Evolutionary conservation across 805 yeast genomes (phyloP), one percentile per base, ranked within the genome.

Genomic region (Candida chilensis): DNA sequence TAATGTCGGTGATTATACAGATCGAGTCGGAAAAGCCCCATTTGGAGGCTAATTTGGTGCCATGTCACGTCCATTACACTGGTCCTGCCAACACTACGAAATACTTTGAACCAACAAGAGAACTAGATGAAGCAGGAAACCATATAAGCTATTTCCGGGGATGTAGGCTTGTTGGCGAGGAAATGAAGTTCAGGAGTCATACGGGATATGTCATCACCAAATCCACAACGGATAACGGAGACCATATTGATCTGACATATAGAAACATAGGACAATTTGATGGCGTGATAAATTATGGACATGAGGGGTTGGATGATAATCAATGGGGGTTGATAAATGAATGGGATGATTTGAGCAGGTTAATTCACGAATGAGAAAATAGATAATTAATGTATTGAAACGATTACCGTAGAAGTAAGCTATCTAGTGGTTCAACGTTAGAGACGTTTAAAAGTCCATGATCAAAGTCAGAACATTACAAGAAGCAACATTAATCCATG

Each of bases 111-210:
- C 17, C 25, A 12, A 5, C 25, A 28, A 28, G 16, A 31, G 25
- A n/a, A 22, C 25, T n/a, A n/a, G n/a, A n/a, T n/a, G n/a, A n/a
- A n/a, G n/a, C n/a, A n/a, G n/a, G n/a, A n/a, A n/a, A n/a, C n/a
- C n/a, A n/a, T n/a, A n/a, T n/a, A n/a, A n/a, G n/a, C n/a, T 56
- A 48, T 38, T 58, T 55, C 31, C 41, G 64, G 40, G 64, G 64
- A 2, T 45, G 56, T 32, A 53, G 47, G 35, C 38, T 58, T 14
- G 41, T 54, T 5, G 63, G 62, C 1, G 37, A 35, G 11, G 24
- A 32, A 6, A 27, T 51, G 5, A 41, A 39, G 7, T 32, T 50
- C 3, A 18, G 35, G 9, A 27, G 38, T 17, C 37, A 41, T 32
- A 35, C 30, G 2, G 61, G 60, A 4, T 55, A 50, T 35, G 27